A percentile compares a stretch with the other conserved stretches of the same genome.
Conservation (phyloP, 352 stramenopile species). For the Globisporangium paddicum region DNA sequence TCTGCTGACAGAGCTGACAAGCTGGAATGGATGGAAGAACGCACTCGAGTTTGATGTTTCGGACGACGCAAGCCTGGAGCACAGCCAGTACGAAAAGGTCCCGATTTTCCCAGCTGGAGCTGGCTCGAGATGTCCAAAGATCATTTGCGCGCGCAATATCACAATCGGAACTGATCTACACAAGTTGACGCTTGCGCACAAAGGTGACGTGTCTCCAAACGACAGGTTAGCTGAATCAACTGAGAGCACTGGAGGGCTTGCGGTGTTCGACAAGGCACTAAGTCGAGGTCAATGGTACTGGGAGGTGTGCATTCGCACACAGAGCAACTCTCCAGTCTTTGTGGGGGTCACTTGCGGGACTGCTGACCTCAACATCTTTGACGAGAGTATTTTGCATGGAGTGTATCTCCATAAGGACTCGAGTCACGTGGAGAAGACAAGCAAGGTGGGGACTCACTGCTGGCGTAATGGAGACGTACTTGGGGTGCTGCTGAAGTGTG, state of each 20-base stretch:
- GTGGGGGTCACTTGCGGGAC: constrained; percentile 51
- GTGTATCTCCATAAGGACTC: constrained; percentile 40
- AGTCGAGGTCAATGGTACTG: constrained; percentile 76
- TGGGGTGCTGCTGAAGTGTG: constrained; percentile 60
- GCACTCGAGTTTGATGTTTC: constrained; percentile 46
- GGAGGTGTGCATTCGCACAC: constrained; percentile 52
- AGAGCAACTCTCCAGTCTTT: constrained; percentile 62
- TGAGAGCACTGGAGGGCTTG: constrained; percentile 33
- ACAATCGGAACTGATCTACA: constrained; percentile 65
- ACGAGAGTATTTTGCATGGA: constrained; percentile 10
- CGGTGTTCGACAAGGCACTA: constrained; percentile 62
- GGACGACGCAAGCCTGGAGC: constrained; percentile 33
- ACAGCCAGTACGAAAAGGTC: constrained; percentile 24
- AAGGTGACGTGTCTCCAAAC: not conserved
- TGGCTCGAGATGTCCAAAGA: constrained; percentile 57
- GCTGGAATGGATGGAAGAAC: constrained; percentile 75
- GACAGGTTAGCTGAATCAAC: not conserved
- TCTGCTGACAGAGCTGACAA: constrained; percentile 66
- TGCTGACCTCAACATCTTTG: constrained; percentile 53
- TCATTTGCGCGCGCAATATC: constrained; percentile 58
- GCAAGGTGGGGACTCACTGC: constrained; percentile 21
- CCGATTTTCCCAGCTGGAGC: constrained; percentile 54
- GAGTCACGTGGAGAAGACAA: constrained; percentile 12
- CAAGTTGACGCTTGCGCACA: constrained; percentile 50
- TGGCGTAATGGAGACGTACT: constrained; percentile 35